Conservation (phyloP, 2,329 filamentous ascomycete genomes). For the Alternaria longipes region DNA sequence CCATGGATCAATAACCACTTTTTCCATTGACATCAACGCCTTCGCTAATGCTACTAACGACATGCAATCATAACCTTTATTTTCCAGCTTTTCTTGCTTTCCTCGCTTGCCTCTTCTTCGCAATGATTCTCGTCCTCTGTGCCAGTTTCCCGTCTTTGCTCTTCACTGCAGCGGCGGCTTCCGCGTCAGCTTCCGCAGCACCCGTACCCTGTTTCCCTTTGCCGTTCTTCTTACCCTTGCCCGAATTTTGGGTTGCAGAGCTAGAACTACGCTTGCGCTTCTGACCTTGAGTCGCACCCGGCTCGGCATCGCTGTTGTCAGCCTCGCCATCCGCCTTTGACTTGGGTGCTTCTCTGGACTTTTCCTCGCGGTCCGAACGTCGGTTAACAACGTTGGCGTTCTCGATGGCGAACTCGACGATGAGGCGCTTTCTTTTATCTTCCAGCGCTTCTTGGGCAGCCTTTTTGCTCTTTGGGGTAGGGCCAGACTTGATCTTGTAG, state of each 20-base stretch:
- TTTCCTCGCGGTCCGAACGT: conserved; percentile 71
- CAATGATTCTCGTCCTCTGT: conserved; percentile 79
- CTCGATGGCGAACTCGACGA: conserved; percentile 98
- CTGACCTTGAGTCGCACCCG: conserved; percentile 33
- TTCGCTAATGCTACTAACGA: conserved; percentile 23
- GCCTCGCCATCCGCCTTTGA: conserved; percentile 26
- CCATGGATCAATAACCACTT: not conserved
- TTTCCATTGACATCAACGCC: conserved; percentile 18
- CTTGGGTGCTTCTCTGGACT: conserved; percentile 58
- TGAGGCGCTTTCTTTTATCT: conserved; percentile 86
- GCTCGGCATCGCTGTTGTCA: conserved; percentile 20
- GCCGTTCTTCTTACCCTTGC: conserved; percentile 23
- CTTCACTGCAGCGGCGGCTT: conserved; percentile 20
- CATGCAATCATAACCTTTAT: conserved; percentile 40
- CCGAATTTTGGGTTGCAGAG: conserved; percentile 11
- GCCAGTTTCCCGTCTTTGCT: conserved; percentile 60
- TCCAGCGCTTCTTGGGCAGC: conserved; percentile 56
- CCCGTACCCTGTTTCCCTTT: conserved; percentile 30
- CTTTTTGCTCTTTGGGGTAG: conserved; percentile 51
- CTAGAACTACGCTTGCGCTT: conserved; percentile 53
- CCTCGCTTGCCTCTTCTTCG: conserved; percentile 81
- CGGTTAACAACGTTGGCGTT: conserved; percentile 95
- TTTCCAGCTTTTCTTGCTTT: conserved; percentile 66
- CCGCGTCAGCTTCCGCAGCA: conserved; percentile 24
- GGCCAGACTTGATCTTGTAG: conserved; percentile 60